These are phyloP conservation scores for Zygosaccharomyces rouxii DNA, from an alignment of 805 yeast genomes.

Conservation along the genomic window DNA sequence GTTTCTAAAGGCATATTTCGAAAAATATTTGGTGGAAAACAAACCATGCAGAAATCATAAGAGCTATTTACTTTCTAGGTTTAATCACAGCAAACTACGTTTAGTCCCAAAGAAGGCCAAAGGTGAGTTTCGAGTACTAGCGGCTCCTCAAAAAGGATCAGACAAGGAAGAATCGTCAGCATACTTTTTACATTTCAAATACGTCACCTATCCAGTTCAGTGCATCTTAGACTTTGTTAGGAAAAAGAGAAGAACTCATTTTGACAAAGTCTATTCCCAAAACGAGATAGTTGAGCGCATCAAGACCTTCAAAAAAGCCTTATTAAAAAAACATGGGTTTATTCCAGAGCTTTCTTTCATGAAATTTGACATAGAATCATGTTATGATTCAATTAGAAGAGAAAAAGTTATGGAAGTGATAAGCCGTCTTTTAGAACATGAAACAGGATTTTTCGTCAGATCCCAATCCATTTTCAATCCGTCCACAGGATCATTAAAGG, in stretches of 20 bases:
- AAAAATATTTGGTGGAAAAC: slow-evolving; percentile 34
- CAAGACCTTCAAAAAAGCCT: slow-evolving; percentile 34
- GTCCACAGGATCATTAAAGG: slow-evolving; percentile 11
- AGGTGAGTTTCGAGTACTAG: slow-evolving; percentile 54
- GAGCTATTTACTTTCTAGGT: slow-evolving; percentile 21
- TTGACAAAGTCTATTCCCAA: slow-evolving; percentile 40
- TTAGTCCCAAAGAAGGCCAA: slow-evolving; percentile 53
- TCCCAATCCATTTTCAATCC: slow-evolving; percentile 22
- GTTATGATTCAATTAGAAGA: slow-evolving; percentile 70
- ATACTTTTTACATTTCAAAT: slow-evolving; percentile 36
- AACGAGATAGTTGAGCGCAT: slow-evolving; percentile 43
- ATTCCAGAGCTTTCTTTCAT: slow-evolving; percentile 44
- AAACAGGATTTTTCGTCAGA: slow-evolving; percentile 31
- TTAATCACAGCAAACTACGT: slow-evolving; percentile 41
- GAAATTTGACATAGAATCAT: slow-evolving; percentile 71
- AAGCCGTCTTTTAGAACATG: slow-evolving; percentile 14
- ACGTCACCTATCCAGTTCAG: slow-evolving; percentile 43
- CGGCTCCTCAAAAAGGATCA: slow-evolving; percentile 46
- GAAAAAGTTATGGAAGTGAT: slow-evolving; percentile 38
- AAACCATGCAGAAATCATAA: slow-evolving; percentile 19
- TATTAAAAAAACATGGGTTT: slow-evolving; percentile 15
- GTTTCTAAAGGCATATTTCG: slow-evolving; percentile 43
- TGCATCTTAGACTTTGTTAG: slow-evolving; percentile 37
- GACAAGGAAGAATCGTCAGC: slow-evolving; percentile 33
- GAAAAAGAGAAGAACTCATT: slow-evolving; percentile 20